Evolutionary conservation across 1,139 yeast species (phyloP).

Genomic region (Eremothecium gossypii): DNA sequence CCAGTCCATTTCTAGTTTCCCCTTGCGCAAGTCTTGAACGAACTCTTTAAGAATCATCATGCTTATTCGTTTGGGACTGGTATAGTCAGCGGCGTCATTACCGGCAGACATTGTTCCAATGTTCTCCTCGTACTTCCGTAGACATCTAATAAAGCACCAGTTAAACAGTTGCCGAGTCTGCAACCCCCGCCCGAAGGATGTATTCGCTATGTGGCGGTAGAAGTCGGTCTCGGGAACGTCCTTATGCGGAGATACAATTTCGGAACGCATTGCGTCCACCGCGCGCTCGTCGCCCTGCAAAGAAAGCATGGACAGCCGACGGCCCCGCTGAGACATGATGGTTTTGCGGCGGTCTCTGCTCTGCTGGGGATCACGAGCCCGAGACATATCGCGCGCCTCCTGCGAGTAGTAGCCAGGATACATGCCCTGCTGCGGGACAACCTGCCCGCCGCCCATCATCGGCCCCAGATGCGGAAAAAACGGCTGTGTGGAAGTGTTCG

Average conservation of each 20-base stretch:
- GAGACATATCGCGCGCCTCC: conserved; percentile 1
- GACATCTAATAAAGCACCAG: conserved; percentile 26
- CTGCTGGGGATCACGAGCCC: conserved; percentile 1
- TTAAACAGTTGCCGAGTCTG: conserved; percentile 26
- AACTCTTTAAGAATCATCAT: conserved; percentile 23
- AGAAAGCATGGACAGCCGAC: conserved; percentile 21
- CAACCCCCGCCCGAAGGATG: conserved; percentile 21
- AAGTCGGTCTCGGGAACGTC: conserved; percentile 28
- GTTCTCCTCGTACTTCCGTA: conserved; percentile 14
- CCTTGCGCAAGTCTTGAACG: conserved; percentile 25
- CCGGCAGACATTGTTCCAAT: conserved; percentile 2
- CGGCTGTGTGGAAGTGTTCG: conserved; percentile 23
- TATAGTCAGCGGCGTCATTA: conserved; percentile 8
- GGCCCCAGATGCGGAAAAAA: conserved; percentile 15
- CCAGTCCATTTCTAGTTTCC: conserved; percentile 24
- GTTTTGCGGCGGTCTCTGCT: conserved; percentile 16
- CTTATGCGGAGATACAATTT: conserved; percentile 25
- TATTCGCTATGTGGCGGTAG: conserved; percentile 26
- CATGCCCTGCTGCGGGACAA: conserved; percentile 19
- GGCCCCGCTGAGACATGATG: conserved; percentile 20
- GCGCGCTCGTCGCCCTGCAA: conserved; percentile 14
- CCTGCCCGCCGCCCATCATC: conserved; percentile 8
- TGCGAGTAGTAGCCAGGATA: conserved; percentile 8
- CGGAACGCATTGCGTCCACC: conserved; percentile 9
- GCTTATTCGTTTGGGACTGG: conserved; percentile 19